phyloP scores from a whole-genome alignment of 352 stramenopile genomes.

The Pythium dissimile region DNA sequence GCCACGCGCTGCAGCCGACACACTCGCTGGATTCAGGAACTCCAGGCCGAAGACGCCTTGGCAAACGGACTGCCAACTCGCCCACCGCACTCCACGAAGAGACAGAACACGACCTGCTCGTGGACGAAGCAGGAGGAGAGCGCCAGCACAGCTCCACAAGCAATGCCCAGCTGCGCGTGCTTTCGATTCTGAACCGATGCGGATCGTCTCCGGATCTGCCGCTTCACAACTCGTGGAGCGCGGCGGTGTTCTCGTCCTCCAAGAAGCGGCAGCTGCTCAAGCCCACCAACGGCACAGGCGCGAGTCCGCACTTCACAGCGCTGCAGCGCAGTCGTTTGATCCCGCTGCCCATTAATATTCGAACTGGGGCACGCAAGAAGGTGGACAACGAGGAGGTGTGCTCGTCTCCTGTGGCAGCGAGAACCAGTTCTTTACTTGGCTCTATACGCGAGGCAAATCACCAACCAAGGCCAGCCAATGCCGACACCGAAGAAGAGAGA shows the following conservation, averaged over 20 bases:
- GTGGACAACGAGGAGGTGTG: background rate
- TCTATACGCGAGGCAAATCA: background rate
- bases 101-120: conserved; percentile 18
- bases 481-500: conserved; percentile 15
- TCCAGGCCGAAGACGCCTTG: conserved; percentile 5
- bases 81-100: conserved; percentile 14
- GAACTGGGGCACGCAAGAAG: conserved; percentile 29
- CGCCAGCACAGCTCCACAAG: too few relatives aligned
- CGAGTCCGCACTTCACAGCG: conserved; percentile 35
- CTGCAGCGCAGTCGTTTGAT: conserved; percentile 56
- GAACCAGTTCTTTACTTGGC: conserved; percentile 9
- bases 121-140: conserved; percentile 4
- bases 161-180: conserved; percentile 5
- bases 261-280: conserved; percentile 54
- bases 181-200: conserved; percentile 51
- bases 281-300: conserved; percentile 16
- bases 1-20: background rate
- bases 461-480: background rate
- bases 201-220: conserved; percentile 62
- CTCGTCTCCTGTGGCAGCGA: background rate
- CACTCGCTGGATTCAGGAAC: conserved; percentile 22
- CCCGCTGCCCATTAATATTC: conserved; percentile 53
- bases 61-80: background rate
- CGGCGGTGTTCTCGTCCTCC: conserved; percentile 57
- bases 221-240: conserved; percentile 45